Percentiles rank a stretch among this genome's conserved stretches.
These are phyloP conservation scores for Xanthoceras sorbifolium DNA, from an alignment of 345 rosid species.

Conservation along the genomic window DNA sequence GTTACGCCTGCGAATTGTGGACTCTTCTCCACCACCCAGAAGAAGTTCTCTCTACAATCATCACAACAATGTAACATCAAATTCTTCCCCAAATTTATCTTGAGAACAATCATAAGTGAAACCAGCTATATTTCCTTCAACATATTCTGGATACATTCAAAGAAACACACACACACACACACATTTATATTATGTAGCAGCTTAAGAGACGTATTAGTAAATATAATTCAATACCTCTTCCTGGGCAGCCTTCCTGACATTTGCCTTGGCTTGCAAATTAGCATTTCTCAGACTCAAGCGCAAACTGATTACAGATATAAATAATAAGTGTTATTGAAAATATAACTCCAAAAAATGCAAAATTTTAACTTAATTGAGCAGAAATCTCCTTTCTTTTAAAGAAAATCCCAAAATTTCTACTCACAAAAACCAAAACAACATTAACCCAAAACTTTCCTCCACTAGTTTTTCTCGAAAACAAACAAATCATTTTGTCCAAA, in stretches of 20 bases:
- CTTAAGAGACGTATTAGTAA: not conserved
- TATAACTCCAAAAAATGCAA: not conserved
- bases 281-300: conserved; percentile 74
- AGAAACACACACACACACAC: not conserved
- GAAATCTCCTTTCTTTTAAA: not conserved
- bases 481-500: not conserved
- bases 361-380: not conserved
- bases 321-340: not conserved
- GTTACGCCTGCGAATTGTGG: conserved; percentile 81
- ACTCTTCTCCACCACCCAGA: conserved; percentile 93
- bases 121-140: not conserved
- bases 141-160: not conserved
- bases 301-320: conserved; percentile 47
- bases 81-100: not conserved
- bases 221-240: conserved; percentile 53
- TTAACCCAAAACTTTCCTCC: not conserved
- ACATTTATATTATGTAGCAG: not conserved
- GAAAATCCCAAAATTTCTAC: not conserved
- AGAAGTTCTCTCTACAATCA: conserved; percentile 81
- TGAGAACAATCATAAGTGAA: not conserved
- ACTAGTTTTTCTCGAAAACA: not conserved
- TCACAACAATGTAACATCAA: conserved; percentile 9
- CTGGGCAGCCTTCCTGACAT: conserved; percentile 82
- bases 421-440: not conserved
- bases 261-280: conserved; percentile 87